Evolutionary conservation across 805 yeast genomes (phyloP).

Genomic region (Kurtzmaniella cleridarum): DNA sequence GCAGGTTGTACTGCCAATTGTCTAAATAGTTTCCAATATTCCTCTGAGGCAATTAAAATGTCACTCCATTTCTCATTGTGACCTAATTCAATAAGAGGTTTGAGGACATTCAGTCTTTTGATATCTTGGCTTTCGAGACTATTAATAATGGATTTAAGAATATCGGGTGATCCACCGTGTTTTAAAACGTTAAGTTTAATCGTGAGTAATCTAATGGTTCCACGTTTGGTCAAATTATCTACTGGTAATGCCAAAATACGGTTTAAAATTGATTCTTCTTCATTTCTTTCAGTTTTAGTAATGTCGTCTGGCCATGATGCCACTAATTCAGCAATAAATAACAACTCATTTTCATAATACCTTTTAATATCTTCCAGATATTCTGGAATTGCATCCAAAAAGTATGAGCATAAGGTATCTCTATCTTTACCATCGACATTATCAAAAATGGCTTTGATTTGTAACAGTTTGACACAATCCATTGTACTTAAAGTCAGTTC

Average conservation of each 20-base stretch:
- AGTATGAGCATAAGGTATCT: background rate
- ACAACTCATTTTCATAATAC: slow-evolving; percentile 40
- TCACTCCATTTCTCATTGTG: slow-evolving; percentile 43
- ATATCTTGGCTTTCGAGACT: too few species aligned
- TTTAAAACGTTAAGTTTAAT: too few species aligned
- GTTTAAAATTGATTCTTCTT: too few species aligned
- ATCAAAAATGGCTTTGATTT: slow-evolving; percentile 51
- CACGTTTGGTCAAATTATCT: too few species aligned
- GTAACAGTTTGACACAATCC: slow-evolving; percentile 76
- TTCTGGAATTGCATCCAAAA: slow-evolving; percentile 14
- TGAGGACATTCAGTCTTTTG: too few species aligned
- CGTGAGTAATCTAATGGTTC: too few species aligned
- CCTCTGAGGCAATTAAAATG: slow-evolving; percentile 29
- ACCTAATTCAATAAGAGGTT: slow-evolving; percentile 38
- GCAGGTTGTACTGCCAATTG: slow-evolving; percentile 40
- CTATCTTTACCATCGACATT: slow-evolving; percentile 21
- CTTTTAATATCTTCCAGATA: slow-evolving; percentile 25
- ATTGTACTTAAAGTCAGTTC: slow-evolving; percentile 77
- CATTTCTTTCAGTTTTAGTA: too few species aligned
- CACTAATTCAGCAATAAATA: slow-evolving; percentile 42
- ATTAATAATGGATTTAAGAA: too few species aligned
- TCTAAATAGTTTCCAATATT: slow-evolving; percentile 53
- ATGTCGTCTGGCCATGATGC: too few species aligned
- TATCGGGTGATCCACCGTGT: too few species aligned
- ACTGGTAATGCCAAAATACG: too few species aligned